These are phyloP conservation scores for Huntiella decipiens DNA, from an alignment of 2,329 filamentous ascomycete genomes.

Conservation along the genomic window DNA sequence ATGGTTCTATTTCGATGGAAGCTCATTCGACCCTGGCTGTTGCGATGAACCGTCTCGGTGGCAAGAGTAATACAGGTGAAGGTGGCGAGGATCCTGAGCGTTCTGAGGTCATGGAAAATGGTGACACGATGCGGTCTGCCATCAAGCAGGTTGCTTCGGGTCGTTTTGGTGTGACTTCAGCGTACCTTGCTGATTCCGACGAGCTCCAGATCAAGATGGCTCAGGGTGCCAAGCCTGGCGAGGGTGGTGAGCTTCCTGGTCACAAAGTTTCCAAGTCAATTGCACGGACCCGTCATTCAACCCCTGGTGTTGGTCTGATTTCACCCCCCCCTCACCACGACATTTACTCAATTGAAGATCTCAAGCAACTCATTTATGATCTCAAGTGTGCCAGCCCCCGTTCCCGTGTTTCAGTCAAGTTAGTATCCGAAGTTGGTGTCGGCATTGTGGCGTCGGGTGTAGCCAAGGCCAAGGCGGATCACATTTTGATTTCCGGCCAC, in stretches of 20 bases:
- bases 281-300: conserved; percentile 85
- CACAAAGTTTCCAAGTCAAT: conserved; percentile 94
- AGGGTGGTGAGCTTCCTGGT: conserved; percentile 89
- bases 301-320: conserved; percentile 87
- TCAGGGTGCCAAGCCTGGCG: conserved; percentile 91
- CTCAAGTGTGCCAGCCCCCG: conserved; percentile 91
- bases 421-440: conserved; percentile 91
- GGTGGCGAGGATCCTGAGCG: conserved; percentile 91
- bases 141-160: conserved; percentile 97
- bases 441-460: conserved; percentile 96
- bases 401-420: conserved; percentile 84
- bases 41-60: conserved; percentile 89
- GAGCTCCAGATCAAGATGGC: conserved; percentile 99
- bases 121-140: conserved; percentile 89
- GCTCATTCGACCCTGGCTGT: conserved; percentile 89
- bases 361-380: conserved; percentile 96
- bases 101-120: conserved; percentile 69
- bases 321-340: conserved; percentile 94
- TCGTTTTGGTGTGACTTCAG: conserved; percentile 87
- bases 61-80: conserved; percentile 95
- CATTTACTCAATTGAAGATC: conserved; percentile 94
- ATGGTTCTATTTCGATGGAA: conserved; percentile 96
- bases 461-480: conserved; percentile 90
- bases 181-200: conserved; percentile 86
- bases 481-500: conserved; percentile 91